These are phyloP conservation scores for Babesia bovis DNA, from an alignment of 169 alveolate genomes.

Conservation along the genomic window DNA sequence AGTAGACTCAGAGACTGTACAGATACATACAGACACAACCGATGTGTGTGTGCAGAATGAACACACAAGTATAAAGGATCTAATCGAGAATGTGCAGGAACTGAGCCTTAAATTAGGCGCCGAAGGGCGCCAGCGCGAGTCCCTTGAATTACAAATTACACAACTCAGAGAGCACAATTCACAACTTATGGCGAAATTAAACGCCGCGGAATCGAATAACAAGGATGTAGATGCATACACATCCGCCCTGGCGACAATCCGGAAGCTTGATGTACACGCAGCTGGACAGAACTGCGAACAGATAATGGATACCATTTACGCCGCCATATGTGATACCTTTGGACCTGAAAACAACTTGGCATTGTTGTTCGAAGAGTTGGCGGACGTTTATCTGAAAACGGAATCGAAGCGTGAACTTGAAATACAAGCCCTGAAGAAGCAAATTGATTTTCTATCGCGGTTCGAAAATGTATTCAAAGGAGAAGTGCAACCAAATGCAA, in stretches of 20 bases:
- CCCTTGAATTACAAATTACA: conserved; percentile 22
- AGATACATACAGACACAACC: background rate
- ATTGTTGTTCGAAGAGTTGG: conserved; percentile 54
- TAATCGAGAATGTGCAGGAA: conserved; percentile 28
- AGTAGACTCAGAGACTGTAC: conserved; percentile 28
- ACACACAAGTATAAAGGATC: conserved; percentile 17
- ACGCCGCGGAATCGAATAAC: background rate
- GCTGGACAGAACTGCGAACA: conserved; percentile 50
- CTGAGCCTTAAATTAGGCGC: conserved; percentile 43
- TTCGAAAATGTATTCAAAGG: conserved; percentile 54
- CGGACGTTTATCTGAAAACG: conserved; percentile 55
- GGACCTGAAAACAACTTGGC: conserved; percentile 65
- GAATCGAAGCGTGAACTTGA: conserved; percentile 49
- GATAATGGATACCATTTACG: conserved; percentile 47
- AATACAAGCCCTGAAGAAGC: conserved; percentile 46
- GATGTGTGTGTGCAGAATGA: conserved; percentile 31
- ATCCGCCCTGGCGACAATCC: conserved; percentile 20
- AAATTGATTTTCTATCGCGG: conserved; percentile 49
- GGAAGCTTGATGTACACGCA: conserved; percentile 21
- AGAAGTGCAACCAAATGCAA: conserved; percentile 58
- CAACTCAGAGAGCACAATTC: conserved; percentile 38
- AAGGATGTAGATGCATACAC: conserved; percentile 43
- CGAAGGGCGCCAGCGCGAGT: conserved; percentile 47
- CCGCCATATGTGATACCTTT: conserved; percentile 49
- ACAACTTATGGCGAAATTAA: conserved; percentile 23